These are phyloP conservation scores for Penicillium rolfsii DNA, from an alignment of 2,329 filamentous ascomycete species.

Conservation along the genomic window DNA sequence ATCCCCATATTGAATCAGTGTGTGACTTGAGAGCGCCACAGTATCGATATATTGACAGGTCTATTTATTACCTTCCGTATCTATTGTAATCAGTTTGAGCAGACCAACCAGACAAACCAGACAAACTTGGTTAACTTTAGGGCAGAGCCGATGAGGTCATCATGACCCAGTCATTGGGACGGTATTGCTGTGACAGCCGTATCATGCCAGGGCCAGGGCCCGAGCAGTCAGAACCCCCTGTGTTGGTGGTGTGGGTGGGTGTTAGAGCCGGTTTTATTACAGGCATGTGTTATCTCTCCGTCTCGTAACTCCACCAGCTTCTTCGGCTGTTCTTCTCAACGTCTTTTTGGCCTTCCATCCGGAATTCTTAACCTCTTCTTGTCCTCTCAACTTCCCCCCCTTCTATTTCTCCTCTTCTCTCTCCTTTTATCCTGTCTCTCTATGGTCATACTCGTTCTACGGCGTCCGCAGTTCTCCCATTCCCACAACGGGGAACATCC, in stretches of 20 bases:
- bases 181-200: background rate
- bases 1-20: background rate
- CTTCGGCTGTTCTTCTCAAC: conserved; percentile 8
- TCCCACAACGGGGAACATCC: background rate
- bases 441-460: background rate
- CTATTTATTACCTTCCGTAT: background rate
- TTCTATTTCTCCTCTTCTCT: background rate
- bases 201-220: background rate
- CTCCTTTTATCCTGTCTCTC: background rate
- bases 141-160: conserved; percentile 3
- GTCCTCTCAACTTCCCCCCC: background rate
- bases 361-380: background rate
- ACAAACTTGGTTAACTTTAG: background rate
- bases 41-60: no score
- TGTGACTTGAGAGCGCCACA: background rate
- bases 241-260: background rate
- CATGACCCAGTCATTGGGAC: background rate
- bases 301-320: background rate
- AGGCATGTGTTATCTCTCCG: background rate
- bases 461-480: background rate
- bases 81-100: no score
- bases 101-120: no score
- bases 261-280: background rate
- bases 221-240: background rate
- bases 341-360: background rate